Evolutionary conservation across 2,329 filamentous ascomycete genomes (phyloP).

Genomic region (Trichoderma guizhouense): DNA sequence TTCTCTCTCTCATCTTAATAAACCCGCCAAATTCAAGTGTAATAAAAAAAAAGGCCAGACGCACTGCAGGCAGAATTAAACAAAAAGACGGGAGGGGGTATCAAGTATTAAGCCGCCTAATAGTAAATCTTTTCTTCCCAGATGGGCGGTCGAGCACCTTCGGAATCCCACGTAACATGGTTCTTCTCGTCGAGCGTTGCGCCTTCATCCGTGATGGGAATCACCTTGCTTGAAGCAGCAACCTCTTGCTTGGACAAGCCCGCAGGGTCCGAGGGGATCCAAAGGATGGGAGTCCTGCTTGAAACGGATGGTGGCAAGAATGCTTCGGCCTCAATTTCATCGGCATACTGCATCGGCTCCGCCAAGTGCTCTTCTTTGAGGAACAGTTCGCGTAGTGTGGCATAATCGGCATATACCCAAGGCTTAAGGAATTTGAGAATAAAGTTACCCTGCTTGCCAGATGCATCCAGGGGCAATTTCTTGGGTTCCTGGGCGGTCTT

Average conservation of each 20-base stretch:
- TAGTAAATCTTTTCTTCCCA: constrained; percentile 46
- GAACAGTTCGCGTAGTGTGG: constrained; percentile 55
- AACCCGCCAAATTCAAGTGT: not conserved
- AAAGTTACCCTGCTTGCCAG: constrained; percentile 49
- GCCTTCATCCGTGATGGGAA: constrained; percentile 70
- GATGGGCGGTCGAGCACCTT: constrained; percentile 42
- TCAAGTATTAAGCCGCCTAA: constrained; percentile 28
- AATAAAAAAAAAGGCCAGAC: not conserved
- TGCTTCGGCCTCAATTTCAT: constrained; percentile 61
- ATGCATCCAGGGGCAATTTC: constrained; percentile 24
- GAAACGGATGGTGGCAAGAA: constrained; percentile 71
- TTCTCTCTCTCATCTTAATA: not conserved
- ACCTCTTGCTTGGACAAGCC: constrained; percentile 72
- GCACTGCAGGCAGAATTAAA: not conserved
- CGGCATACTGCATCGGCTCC: constrained; percentile 48
- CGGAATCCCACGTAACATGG: constrained; percentile 41
- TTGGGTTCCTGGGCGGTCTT: constrained; percentile 22
- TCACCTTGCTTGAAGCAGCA: constrained; percentile 60
- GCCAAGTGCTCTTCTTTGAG: not conserved
- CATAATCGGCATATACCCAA: constrained; percentile 71
- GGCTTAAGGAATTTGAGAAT: constrained; percentile 67
- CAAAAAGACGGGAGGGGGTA: constrained; percentile 17
- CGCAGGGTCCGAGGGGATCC: constrained; percentile 70
- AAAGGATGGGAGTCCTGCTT: constrained; percentile 60
- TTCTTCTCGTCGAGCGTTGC: constrained; percentile 66